Evolutionary conservation across 2,329 filamentous ascomycete species (phyloP).

Genomic region (Catunica adiposa): DNA sequence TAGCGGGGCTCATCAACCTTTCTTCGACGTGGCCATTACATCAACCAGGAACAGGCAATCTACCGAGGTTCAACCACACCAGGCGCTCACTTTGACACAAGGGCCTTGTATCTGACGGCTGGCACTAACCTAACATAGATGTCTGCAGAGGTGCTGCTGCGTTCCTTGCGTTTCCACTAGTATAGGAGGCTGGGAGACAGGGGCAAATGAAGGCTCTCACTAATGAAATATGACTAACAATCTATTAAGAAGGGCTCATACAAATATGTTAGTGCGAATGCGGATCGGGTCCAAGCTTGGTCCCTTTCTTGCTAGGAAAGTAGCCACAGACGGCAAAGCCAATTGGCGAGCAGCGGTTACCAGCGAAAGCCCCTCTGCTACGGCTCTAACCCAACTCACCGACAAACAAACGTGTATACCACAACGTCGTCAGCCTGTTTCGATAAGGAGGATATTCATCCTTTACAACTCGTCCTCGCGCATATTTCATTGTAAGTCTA

Average conservation of each 20-base stretch:
- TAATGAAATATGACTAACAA: constrained; percentile 8
- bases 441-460: constrained; percentile 14
- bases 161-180: constrained; percentile 9
- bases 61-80: constrained; percentile 4
- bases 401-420: constrained; percentile 14
- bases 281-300: constrained; percentile 2
- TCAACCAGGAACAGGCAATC: not conserved
- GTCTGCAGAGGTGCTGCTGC: constrained; percentile 2
- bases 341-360: not conserved
- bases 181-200: constrained; percentile 13
- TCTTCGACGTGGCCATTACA: constrained; percentile 15
- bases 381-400: constrained; percentile 11
- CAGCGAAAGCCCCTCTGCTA: constrained; percentile 4
- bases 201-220: not conserved
- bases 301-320: not conserved
- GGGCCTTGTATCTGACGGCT: not conserved
- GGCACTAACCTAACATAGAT: not conserved
- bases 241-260: too few species aligned
- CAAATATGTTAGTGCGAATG: constrained; percentile 8
- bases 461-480: constrained; percentile 12
- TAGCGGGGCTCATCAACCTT: not conserved
- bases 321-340: not conserved
- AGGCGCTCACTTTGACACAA: not conserved
- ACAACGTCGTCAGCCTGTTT: constrained; percentile 10
- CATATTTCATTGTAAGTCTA: constrained; percentile 12